phyloP scores from a whole-genome alignment of 2,329 filamentous ascomycete species.

The Ilyonectria sp. region DNA sequence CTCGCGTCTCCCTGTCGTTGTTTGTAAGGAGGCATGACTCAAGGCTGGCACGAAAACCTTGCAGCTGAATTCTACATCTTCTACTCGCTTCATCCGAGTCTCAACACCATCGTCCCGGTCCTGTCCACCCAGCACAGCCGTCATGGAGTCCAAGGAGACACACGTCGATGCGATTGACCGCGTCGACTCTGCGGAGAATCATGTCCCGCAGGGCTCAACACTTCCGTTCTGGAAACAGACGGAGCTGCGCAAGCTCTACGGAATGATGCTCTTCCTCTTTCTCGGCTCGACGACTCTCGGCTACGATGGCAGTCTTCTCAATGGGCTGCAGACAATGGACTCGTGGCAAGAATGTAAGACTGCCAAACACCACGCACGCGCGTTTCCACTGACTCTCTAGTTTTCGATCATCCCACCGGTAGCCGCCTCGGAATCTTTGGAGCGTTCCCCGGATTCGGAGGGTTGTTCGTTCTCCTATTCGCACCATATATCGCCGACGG shows the following conservation, averaged over 20 bases:
- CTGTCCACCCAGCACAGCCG: not conserved
- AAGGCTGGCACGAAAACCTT: not conserved
- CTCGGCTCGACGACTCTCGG: slow-evolving; percentile 44
- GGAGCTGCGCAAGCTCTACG: slow-evolving; percentile 41
- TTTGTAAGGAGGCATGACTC: not conserved
- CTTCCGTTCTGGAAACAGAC: slow-evolving; percentile 45
- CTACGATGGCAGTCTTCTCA: slow-evolving; percentile 41
- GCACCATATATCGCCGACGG: slow-evolving; percentile 45
- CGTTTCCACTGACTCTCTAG: slow-evolving; percentile 22
- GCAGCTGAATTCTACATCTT: not conserved
- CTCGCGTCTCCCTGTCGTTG: not conserved
- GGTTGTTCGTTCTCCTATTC: slow-evolving; percentile 45
- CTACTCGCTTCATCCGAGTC: not conserved
- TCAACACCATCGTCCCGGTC: not conserved
- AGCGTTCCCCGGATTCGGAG: slow-evolving; percentile 44
- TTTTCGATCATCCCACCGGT: slow-evolving; percentile 41
- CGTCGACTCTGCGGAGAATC: slow-evolving; percentile 23
- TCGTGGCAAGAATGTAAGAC: slow-evolving; percentile 39
- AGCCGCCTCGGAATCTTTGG: slow-evolving; percentile 46
- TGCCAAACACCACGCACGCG: fast-evolving
- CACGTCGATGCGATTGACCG: slow-evolving; percentile 23
- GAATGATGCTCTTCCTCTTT: slow-evolving; percentile 45
- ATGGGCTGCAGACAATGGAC: slow-evolving; percentile 43
- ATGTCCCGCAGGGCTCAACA: slow-evolving; percentile 31
- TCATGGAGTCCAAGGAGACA: slow-evolving; percentile 31